Base-by-base conservation (phyloP, 1,284 basidiomycete species). In the Cerioporus squamosus region DNA sequence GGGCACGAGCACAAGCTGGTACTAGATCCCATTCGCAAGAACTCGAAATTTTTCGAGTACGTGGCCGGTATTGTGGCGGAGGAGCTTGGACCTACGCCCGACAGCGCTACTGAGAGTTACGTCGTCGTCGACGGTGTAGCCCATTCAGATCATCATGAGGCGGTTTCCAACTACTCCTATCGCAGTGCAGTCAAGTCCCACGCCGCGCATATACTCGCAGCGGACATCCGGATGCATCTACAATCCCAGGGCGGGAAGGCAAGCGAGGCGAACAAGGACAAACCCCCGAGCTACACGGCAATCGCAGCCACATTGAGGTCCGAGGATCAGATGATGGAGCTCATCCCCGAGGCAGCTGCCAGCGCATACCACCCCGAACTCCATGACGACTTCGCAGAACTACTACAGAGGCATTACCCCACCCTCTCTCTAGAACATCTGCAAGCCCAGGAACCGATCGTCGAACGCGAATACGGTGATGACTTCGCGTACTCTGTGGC, bases 401-500 rank as follows among this genome's bases (percentile, higher is more conserved):
- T 78, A 22, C 72, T 89, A 39, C 74, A 78, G 29, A 65, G 62
- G 0, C 68, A 78, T 22, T 87, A 88, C 68, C 79, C 82, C 2
- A 80, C 81, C 0, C 75, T 93, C 44, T 76, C 77, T 1, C 70
- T 91, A 22, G 81, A 87, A 26, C 86, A 89, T 45, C 74, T 95
- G 43, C 85, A 86, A 49, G 80, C 81, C 0, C 84, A 87, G 24
- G 82, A 83, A 29, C 83, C 89, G 2, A 67, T 82, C 10, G 79
- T 83, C 12, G 87, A 93, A 62, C 85, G 93, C 38, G 85, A 89
- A 39, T 94, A 89, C 64, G 95, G 95, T 2, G 87, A 92, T 56
- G 79, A 84, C 57, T 98, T 94, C 68, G 76, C 87, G 6, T 96
- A 94, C 71, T 84, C 85, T 0, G 72, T 76, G 14, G 63, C 75